phyloP scores from a whole-genome alignment of 306 rosid genomes.

The Rubus idaeus region DNA sequence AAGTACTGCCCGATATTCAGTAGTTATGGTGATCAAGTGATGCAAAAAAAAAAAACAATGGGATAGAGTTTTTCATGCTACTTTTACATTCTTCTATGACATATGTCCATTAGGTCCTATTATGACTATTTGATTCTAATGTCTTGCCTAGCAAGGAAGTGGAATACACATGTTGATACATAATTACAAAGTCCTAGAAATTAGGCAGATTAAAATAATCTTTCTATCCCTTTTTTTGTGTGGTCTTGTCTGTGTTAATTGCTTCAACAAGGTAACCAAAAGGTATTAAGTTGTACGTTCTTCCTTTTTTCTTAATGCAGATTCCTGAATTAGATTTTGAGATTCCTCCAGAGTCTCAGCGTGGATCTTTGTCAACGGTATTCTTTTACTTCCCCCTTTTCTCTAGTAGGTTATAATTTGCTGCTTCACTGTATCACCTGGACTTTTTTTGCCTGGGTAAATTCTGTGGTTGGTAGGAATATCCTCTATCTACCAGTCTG shows the following conservation, averaged over 20 bases:
- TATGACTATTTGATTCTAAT: neutral
- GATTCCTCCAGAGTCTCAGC: constrained; percentile 94
- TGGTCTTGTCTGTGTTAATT: neutral
- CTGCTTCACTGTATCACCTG: neutral
- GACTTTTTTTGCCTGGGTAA: neutral
- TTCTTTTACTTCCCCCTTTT: constrained; percentile 3
- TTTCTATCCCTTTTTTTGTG: neutral
- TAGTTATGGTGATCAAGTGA: neutral
- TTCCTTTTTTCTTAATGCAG: constrained; percentile 43
- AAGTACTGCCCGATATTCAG: neutral
- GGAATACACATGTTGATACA: neutral
- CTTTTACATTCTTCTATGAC: neutral
- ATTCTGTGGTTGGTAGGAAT: neutral
- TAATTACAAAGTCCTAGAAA: neutral
- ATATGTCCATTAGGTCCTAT: neutral
- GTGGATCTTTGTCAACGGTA: constrained; percentile 92
- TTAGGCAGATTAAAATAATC: neutral
- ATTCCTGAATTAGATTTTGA: constrained; percentile 92
- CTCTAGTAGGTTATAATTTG: neutral
- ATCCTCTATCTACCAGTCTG: neutral
- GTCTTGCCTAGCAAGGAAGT: neutral
- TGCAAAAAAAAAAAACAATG: neutral
- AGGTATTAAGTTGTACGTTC: constrained; percentile 16
- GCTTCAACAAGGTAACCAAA: neutral
- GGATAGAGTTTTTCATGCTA: no score